Base-by-base conservation (phyloP, 108 stramenopile genomes). In the Cyclotella distinguenda region DNA sequence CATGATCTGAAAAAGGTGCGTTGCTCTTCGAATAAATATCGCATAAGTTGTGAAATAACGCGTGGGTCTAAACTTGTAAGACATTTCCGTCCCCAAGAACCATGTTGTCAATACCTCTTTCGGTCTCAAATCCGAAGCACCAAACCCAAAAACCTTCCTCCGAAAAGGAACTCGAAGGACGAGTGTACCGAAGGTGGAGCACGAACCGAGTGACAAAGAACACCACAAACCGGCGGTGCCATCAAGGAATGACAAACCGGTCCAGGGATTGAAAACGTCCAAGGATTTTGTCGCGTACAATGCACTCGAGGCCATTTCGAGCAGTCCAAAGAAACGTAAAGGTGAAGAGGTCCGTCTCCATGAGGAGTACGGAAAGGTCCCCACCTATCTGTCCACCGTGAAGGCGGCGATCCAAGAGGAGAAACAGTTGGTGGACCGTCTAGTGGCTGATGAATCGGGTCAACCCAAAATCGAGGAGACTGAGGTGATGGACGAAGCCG, bases 311-410 rank as follows among this genome's bases (percentile, higher is more conserved):
- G 84, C 80, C 8, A 94, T 94, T 46, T 72, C 85, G 6, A 61
- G 81, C 43, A 70, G 60, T 23, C 80, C 83, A 11, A 70, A 76
- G 77, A 72, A 77, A 43, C 51, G 30, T 12, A 59, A 66, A 32
- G 56, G 48, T 4, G 66, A 59, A 0, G 66, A 81, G 36, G 30
- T 72, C 6, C 70, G 70, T 28, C 36, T 46, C 12, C 86, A 88
- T 53, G 89, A 87, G 39, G 90, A 90, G 31, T 94, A 84, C 38
- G 93, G 89, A 51, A 91, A 86, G 66, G 84, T 91, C 7, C 93
- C 93, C 10, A 64, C 79, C 10, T 94, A 91, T 60, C 75, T 94
- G 32, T 38, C 43, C 15, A 77, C 78, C 21, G 82, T 91, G 11
- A 85, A 91, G 70, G 79, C 60, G 25, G 83, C 88, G 43, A 80